phyloP scores from a whole-genome alignment of 495 filamentous ascomycete species.

The Hypomontagnella submonticulosa region DNA sequence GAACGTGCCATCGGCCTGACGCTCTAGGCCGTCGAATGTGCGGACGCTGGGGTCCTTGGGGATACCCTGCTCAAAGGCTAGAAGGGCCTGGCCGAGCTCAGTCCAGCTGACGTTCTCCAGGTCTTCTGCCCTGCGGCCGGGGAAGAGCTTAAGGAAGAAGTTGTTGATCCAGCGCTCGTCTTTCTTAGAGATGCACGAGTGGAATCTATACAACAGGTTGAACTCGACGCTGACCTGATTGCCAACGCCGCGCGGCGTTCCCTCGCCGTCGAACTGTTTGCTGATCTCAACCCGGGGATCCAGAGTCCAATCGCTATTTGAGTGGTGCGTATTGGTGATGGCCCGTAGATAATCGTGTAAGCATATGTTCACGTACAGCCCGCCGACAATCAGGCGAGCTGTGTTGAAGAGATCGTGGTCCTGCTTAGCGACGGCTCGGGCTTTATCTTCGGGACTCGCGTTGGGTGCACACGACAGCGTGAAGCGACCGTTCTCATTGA shows the following conservation, averaged over 20 bases:
- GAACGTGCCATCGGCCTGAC: slow-evolving; percentile 64
- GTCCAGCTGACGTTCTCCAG: slow-evolving; percentile 59
- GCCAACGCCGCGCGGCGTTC: slow-evolving; percentile 72
- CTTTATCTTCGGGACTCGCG: slow-evolving; percentile 58
- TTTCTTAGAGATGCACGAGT: slow-evolving; percentile 70
- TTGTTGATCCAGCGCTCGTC: slow-evolving; percentile 76
- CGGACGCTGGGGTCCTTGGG: slow-evolving; percentile 67
- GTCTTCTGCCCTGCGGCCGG: slow-evolving; percentile 63
- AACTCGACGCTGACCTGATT: slow-evolving; percentile 86
- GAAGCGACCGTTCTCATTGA: slow-evolving; percentile 80
- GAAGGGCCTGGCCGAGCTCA: slow-evolving; percentile 65
- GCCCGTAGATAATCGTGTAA: slow-evolving; percentile 83
- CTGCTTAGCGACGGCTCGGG: slow-evolving; percentile 68
- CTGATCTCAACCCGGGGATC: slow-evolving; percentile 73
- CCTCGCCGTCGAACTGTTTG: slow-evolving; percentile 60
- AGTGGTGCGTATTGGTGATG: slow-evolving; percentile 79
- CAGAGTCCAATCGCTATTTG: slow-evolving; percentile 77
- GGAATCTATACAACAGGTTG: slow-evolving; percentile 78
- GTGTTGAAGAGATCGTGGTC: slow-evolving; percentile 87
- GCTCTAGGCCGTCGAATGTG: slow-evolving; percentile 68
- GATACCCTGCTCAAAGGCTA: slow-evolving; percentile 61
- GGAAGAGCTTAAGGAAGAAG: slow-evolving; percentile 68
- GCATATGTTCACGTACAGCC: slow-evolving; percentile 80
- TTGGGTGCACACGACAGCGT: slow-evolving; percentile 57
- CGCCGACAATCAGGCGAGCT: slow-evolving; percentile 76